These are phyloP conservation scores for Euptelea pleiosperma DNA, from an alignment of 164 flowering plant species.

Conservation along the genomic window DNA sequence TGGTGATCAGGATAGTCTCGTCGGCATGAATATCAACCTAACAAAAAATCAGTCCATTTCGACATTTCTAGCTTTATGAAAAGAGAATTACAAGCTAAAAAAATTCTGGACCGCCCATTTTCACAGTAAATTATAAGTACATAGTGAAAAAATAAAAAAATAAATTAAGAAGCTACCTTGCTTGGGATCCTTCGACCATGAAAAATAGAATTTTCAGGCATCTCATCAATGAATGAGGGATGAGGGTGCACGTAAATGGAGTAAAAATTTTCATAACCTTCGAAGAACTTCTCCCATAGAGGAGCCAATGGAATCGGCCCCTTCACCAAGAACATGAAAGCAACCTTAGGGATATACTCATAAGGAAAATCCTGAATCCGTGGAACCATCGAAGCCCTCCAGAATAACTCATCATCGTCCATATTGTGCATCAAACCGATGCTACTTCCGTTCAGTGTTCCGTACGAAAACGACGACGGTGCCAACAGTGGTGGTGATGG, in stretches of 20 bases:
- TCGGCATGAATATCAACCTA: too few relatives aligned
- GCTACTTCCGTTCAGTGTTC: too few relatives aligned
- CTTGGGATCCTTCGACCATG: slow-evolving; percentile 54
- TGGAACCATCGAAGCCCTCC: slow-evolving; percentile 58
- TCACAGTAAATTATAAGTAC: too few relatives aligned
- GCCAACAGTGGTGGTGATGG: too few relatives aligned
- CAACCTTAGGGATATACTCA: slow-evolving; percentile 41
- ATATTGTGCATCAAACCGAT: slow-evolving; percentile 30
- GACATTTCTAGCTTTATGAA: too few relatives aligned
- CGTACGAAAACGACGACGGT: not conserved
- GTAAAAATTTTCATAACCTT: slow-evolving; percentile 45
- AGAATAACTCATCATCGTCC: slow-evolving; percentile 46
- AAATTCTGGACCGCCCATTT: too few relatives aligned
- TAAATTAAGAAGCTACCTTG: slow-evolving; percentile 40
- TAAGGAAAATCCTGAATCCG: slow-evolving; percentile 24
- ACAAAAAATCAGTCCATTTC: too few relatives aligned
- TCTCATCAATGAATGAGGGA: slow-evolving; percentile 40
- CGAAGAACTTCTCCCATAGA: slow-evolving; percentile 59
- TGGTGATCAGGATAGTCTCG: too few relatives aligned
- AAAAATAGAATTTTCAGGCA: slow-evolving; percentile 40
- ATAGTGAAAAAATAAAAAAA: too few relatives aligned
- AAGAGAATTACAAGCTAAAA: too few relatives aligned
- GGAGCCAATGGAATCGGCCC: slow-evolving; percentile 46
- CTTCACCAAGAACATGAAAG: slow-evolving; percentile 55
- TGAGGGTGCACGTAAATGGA: slow-evolving; percentile 53